Conservation (phyloP, 2,329 filamentous ascomycete genomes). For the Botrytis galanthina region DNA sequence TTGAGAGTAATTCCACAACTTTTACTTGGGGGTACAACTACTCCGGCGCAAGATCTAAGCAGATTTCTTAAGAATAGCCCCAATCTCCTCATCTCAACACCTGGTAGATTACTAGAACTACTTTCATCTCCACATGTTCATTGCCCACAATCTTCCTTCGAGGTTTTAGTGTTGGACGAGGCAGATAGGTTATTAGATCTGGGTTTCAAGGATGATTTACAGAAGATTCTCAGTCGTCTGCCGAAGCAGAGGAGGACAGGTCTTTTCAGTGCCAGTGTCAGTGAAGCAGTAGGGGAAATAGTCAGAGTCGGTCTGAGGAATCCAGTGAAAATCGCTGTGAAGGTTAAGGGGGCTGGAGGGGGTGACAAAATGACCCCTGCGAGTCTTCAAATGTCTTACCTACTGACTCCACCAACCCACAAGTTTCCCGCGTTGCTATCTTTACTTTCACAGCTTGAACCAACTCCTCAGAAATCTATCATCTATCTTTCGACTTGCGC, state of each 20-base stretch:
- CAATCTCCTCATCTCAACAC: slow-evolving; percentile 87
- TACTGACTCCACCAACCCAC: slow-evolving; percentile 70
- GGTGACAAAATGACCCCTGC: slow-evolving; percentile 88
- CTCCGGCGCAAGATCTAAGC: slow-evolving; percentile 80
- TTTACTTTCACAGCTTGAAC: slow-evolving; percentile 67
- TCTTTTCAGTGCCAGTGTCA: slow-evolving; percentile 93
- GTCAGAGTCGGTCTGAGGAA: slow-evolving; percentile 90
- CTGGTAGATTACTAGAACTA: slow-evolving; percentile 84
- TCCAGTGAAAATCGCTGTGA: slow-evolving; percentile 91
- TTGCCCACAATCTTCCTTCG: slow-evolving; percentile 84
- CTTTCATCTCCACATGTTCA: slow-evolving; percentile 84
- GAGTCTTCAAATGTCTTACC: slow-evolving; percentile 87
- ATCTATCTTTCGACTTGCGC: slow-evolving; percentile 93
- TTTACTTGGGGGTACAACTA: slow-evolving; percentile 78
- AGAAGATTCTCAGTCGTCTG: slow-evolving; percentile 76
- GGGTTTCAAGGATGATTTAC: slow-evolving; percentile 88
- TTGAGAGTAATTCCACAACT: slow-evolving; percentile 77
- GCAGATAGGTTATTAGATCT: slow-evolving; percentile 89
- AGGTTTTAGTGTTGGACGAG: slow-evolving; percentile 90
- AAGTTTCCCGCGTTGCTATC: slow-evolving; percentile 74
- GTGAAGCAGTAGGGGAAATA: slow-evolving; percentile 89
- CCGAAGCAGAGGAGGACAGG: slow-evolving; percentile 94
- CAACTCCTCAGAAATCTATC: slow-evolving; percentile 79
- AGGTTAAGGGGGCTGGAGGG: slow-evolving; percentile 75
- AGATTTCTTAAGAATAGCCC: slow-evolving; percentile 80